A percentile compares a stretch with the other conserved stretches of the same genome.
phyloP scores from a whole-genome alignment of 441 rosid species.

The Daphne laureola region DNA sequence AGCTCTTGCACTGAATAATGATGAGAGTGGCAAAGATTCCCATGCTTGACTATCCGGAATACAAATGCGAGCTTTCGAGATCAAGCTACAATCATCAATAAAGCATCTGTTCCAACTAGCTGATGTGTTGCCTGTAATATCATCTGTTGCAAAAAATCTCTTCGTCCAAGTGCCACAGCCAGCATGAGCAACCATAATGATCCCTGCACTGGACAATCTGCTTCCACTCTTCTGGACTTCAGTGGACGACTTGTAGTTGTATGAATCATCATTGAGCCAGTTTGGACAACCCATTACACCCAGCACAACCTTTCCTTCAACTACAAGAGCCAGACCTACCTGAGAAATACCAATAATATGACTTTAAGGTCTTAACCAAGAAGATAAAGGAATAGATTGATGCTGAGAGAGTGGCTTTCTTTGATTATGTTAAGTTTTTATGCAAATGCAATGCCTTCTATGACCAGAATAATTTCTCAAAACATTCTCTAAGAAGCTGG shows the following conservation, averaged over 20 bases:
- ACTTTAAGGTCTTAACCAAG: conserved; percentile 13
- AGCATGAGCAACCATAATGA: conserved; percentile 58
- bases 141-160: conserved; percentile 21
- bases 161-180: conserved; percentile 86
- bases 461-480: too few relatives aligned
- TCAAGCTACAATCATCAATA: conserved; percentile 47
- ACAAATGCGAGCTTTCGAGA: conserved; percentile 60
- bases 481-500: too few relatives aligned
- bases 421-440: too few relatives aligned
- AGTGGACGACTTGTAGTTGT: conserved; percentile 12
- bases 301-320: conserved; percentile 65
- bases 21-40: conserved; percentile 67
- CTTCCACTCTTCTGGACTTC: conserved; percentile 18
- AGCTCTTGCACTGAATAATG: conserved; percentile 31
- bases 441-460: too few relatives aligned
- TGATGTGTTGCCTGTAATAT: conserved; percentile 22
- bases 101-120: conserved; percentile 60
- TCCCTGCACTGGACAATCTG: conserved; percentile 28
- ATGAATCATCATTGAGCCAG: conserved; percentile 40
- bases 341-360: conserved; percentile 24
- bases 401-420: too few relatives aligned
- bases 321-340: conserved; percentile 89
- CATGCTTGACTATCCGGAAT: conserved; percentile 73
- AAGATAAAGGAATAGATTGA: neutral
- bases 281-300: conserved; percentile 91